Conservation (phyloP, 257 asterid genomes). For the Gynochthodes officinalis region DNA sequence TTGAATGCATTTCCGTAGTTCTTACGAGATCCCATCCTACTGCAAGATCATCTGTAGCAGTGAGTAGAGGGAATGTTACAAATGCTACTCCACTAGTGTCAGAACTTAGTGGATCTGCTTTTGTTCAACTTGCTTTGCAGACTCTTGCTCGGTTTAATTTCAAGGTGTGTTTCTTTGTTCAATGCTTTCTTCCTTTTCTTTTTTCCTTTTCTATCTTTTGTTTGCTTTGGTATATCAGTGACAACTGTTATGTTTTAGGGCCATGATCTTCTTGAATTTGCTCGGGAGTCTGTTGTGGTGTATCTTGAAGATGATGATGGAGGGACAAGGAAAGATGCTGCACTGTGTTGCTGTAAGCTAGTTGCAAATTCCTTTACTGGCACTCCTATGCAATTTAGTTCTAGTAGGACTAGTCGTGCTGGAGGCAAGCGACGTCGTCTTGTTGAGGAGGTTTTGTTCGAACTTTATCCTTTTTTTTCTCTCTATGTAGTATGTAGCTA, state of each 20-base stretch:
- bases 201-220: constrained; percentile 10
- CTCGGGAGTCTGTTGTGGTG: constrained; percentile 82
- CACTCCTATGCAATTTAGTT: constrained; percentile 58
- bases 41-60: constrained; percentile 55
- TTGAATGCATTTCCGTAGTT: constrained; percentile 82
- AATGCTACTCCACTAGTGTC: constrained; percentile 62
- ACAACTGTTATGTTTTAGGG: constrained; percentile 51
- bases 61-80: constrained; percentile 56
- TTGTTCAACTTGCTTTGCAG: constrained; percentile 90
- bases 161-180: constrained; percentile 46
- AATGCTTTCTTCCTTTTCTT: not conserved
- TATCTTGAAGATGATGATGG: constrained; percentile 97
- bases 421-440: constrained; percentile 91
- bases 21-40: constrained; percentile 74
- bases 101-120: constrained; percentile 82
- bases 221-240: constrained; percentile 5
- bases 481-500: too few species aligned
- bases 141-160: constrained; percentile 88
- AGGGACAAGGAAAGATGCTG: constrained; percentile 94
- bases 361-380: constrained; percentile 84
- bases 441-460: constrained; percentile 78
- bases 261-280: constrained; percentile 95
- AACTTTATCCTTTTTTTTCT: not conserved
- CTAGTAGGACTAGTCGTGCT: constrained; percentile 79
- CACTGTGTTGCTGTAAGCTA: constrained; percentile 92